Base-by-base conservation (phyloP, 441 rosid genomes). In the Jatropha podagrica region DNA sequence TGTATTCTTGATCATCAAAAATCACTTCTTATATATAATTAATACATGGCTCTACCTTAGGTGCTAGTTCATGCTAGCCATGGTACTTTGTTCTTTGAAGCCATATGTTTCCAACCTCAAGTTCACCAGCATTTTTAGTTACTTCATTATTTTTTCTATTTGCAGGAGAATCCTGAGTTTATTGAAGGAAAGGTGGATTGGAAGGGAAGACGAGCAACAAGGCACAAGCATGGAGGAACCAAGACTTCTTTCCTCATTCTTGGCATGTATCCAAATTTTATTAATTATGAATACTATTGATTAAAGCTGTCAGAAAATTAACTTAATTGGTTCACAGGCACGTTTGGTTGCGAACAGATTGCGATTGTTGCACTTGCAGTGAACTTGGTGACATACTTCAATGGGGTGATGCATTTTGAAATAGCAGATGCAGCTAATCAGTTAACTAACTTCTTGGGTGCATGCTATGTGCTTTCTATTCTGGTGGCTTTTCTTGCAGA, bases 381-480 rank as follows among this genome's bases (percentile, higher is more conserved):
- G 80, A 91, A 86, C 81, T 68, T 86, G 79, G 82, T 86, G 81
- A 85, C 86, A 23, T 89, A 88, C 49, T 85, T 89, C 88, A 83
- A 69, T 67, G 83, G 84, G 13, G 62, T 80, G 56, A 80, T 88
- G 88, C 93, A 89, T 77, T 82, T 84, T 61, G 84, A 80, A 37
- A 27, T 85, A n/a, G 83, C 93, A 5, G 93, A 89, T 69, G 87
- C 92, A 4, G 93, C 93, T 61, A 89, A 84, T 69, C 76, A 82
- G 54, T 78, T 89, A 40, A 89, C 95, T 74, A 89, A 89, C 81
- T 86, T 60, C 77, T 76, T 83, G 87, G 95, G 90, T 11, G 77
- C 81, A 41, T 13, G 86, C 73, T 85, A 74, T 85, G 75, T 91
- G 58, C 84, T 89, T 75, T 73, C 86, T 68, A 77, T 89, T 46